Evolutionary conservation across 2,329 filamentous ascomycete species (phyloP), one percentile per base, ranked within the genome.

Genomic region (Fusarium dimerum): DNA sequence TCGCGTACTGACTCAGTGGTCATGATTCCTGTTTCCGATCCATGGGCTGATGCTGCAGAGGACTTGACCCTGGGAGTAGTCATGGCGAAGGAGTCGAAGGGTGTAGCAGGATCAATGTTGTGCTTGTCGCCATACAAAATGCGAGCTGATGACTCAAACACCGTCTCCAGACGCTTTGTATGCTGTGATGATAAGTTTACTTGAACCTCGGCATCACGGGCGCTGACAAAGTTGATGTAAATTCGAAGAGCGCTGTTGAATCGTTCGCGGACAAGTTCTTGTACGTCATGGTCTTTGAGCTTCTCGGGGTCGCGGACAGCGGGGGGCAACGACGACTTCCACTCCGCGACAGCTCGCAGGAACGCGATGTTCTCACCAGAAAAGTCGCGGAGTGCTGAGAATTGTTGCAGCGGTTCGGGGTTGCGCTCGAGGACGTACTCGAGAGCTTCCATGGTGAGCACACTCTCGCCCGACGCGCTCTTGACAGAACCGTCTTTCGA

Each of bases 281-380:
- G 62, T 2, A 61, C 60, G 5, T 56, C 49, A 8, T 50, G 49
- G 6, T 66, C 61, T 30, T 59, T 57, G 44, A 51, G 52, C 38
- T 56, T 61, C 11, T 63, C 60, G 1, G 61, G 56, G 38, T 65
- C 63, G 38, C 59, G 63, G 15, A 63, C 54, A 6, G 58, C 47
- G 16, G 66, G 47, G 0, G 66, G 63, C 11, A 70, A 54, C 16
- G 67, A 69, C 29, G 59, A 59, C 56, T 70, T 69, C 71, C 71
- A 73, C 51, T 78, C 75, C 3, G 76, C 73, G 9, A 87, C 78
- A 40, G 76, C 73, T 9, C 78, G 81, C 6, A 89, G 70, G 66
- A 89, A 89, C 43, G 85, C 80, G 44, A 65, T 85, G 64, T 89
- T 89, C 66, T 89, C 86, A 13, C 85, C 86, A 0, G 85, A 88